phyloP scores from a whole-genome alignment of 2,329 filamentous ascomycete species.

The Clonostachys chloroleuca region DNA sequence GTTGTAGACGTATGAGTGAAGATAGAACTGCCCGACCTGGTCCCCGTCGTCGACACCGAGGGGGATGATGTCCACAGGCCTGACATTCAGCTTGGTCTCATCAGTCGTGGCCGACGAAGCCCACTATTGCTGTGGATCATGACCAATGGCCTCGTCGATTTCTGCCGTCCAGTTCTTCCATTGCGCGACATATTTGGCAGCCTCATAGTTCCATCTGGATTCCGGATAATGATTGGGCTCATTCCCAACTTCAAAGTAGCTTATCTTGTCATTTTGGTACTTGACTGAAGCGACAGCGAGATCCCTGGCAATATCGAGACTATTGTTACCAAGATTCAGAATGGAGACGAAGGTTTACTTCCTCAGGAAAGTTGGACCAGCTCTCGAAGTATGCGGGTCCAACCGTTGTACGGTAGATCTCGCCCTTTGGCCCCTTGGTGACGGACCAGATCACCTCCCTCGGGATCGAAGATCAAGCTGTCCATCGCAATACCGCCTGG shows the following conservation, averaged over 20 bases:
- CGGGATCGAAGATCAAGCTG: slow-evolving; percentile 9
- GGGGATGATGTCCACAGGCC: slow-evolving; percentile 8
- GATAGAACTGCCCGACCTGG: slow-evolving; percentile 8
- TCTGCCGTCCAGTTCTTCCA: not conserved
- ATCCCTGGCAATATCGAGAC: slow-evolving; percentile 7
- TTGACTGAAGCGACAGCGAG: slow-evolving; percentile 6
- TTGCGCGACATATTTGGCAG: slow-evolving; percentile 5
- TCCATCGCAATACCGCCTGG: slow-evolving; percentile 12
- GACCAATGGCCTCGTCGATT: slow-evolving; percentile 2
- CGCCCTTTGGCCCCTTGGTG: slow-evolving; percentile 7
- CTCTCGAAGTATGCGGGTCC: no score
- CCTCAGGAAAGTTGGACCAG: slow-evolving; percentile 6
- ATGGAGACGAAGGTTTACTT: slow-evolving; percentile 8
- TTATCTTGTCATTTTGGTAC: slow-evolving; percentile 6
- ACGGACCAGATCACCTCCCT: slow-evolving; percentile 6
- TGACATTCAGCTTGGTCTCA: slow-evolving; percentile 6
- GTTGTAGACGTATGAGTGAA: slow-evolving; percentile 5
- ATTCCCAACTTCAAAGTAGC: slow-evolving; percentile 9
- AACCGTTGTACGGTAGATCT: no score
- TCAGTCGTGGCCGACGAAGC: slow-evolving; percentile 10
- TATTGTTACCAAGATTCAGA: slow-evolving; percentile 10
- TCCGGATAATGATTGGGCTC: slow-evolving; percentile 7
- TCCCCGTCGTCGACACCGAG: slow-evolving; percentile 7
- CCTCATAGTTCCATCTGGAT: slow-evolving; percentile 6
- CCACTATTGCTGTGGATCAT: slow-evolving; percentile 5